Evolutionary conservation across 192 early-diverging fungal species (phyloP), one percentile per base, ranked within the genome.

Genomic region (Coemansia sp.): DNA sequence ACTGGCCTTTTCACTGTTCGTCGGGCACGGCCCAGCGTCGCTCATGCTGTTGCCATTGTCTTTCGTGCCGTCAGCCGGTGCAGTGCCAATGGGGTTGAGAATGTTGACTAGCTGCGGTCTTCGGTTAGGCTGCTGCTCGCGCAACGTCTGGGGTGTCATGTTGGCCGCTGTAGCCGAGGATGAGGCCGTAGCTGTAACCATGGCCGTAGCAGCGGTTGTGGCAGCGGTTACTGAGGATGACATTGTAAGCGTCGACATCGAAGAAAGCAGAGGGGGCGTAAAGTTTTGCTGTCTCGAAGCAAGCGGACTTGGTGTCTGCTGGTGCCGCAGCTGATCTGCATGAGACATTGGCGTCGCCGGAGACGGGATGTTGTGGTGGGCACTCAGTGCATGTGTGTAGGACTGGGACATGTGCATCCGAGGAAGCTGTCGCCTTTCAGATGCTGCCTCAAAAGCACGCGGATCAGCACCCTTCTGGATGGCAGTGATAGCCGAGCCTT

Each of bases 81-180:
- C 56, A 12, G 64, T 14, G 11, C 61, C 22, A 36, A 78, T 69
- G 0, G 79, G 79, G 22, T 82, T 82, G 57, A 82, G 74, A 15
- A 82, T 82, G 38, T 76, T 71, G 8, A 66, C 67, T 53, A 82
- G 65, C 51, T 67, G 67, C 14, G 74, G 61, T 1, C 79, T 74
- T 20, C 71, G 38, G 54, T 51, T 66, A 5, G 64, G 52, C 1
- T 61, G 69, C 9, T 61, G 63, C 34, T 71, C 71, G 51, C 43
- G 74, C 39, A 52, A 38, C 6, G 68, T 12, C n/a, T 51, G 61
- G 8, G 69, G 64, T 2, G 48, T 51, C 11, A 48, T 48, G 45
- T 15, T 48, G 8, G 45, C 45, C 14, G 45, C 14, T 9, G 32
- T 11, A 5, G 45, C 36, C 2, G 62, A 20, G 5, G 17, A 22